Percentiles rank a stretch among this genome's conserved stretches.
Evolutionary conservation across 495 filamentous ascomycete species (phyloP).

Genomic region (Podospora anserina): DNA sequence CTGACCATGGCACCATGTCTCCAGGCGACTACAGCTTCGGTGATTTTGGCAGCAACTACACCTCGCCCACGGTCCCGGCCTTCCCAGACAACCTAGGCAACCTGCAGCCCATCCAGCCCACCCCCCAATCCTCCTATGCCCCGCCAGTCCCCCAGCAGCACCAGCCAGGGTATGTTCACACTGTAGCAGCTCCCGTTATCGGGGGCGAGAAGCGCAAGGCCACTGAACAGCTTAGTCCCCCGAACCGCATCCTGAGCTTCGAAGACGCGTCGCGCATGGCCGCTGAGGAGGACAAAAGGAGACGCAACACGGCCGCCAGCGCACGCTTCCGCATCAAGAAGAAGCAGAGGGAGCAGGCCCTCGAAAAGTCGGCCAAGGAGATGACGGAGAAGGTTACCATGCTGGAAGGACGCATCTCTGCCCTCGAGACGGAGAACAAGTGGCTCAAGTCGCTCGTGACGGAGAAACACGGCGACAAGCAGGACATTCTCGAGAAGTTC

Average conservation of each 20-base stretch:
- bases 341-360: constrained; percentile 94
- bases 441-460: constrained; percentile 93
- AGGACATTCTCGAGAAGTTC: constrained; percentile 45
- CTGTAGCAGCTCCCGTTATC: constrained; percentile 31
- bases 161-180: constrained; percentile 41
- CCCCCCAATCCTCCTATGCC: constrained; percentile 38
- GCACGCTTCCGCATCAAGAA: constrained; percentile 98
- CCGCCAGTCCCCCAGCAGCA: constrained; percentile 39
- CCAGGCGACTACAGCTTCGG: constrained; percentile 50
- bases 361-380: constrained; percentile 88
- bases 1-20: constrained; percentile 48
- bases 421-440: constrained; percentile 92
- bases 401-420: constrained; percentile 77
- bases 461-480: constrained; percentile 74
- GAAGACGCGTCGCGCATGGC: constrained; percentile 72
- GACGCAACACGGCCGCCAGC: constrained; percentile 90
- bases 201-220: constrained; percentile 54
- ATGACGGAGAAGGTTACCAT: constrained; percentile 76
- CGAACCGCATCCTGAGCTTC: constrained; percentile 44
- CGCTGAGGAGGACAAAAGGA: constrained; percentile 95
- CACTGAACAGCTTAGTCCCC: constrained; percentile 36
- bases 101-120: constrained; percentile 49
- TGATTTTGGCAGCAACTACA: constrained; percentile 46
- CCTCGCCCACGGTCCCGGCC: constrained; percentile 44
- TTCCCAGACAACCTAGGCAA: constrained; percentile 44